These are phyloP conservation scores for Aspergillus viridinutans DNA, from an alignment of 2,329 filamentous ascomycete species.

Conservation along the genomic window DNA sequence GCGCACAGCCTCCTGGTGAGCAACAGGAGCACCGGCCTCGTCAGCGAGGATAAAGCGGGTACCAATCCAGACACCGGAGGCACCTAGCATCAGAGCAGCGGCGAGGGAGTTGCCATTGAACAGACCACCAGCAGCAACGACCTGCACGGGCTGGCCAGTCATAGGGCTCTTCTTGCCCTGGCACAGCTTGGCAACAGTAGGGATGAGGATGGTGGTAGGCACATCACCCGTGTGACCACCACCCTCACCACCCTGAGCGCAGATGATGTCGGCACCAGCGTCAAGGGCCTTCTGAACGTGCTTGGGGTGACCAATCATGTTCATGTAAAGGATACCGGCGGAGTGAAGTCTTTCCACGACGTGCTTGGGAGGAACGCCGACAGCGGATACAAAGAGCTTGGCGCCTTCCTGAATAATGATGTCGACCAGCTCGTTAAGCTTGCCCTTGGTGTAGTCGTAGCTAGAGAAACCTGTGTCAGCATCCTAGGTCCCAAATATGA, in stretches of 20 bases:
- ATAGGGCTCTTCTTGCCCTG: constrained; percentile 79
- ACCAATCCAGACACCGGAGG: constrained; percentile 90
- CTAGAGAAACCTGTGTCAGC: constrained; percentile 44
- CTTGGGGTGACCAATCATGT: constrained; percentile 99
- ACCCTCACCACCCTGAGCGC: constrained; percentile 95
- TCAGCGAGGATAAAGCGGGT: constrained; percentile 92
- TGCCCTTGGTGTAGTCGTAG: constrained; percentile 99
- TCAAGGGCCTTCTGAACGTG: constrained; percentile 96
- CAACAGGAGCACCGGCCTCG: constrained; percentile 88
- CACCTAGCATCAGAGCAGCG: constrained; percentile 87
- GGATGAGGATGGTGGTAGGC: constrained; percentile 87
- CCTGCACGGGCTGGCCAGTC: constrained; percentile 81
- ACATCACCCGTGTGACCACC: constrained; percentile 95
- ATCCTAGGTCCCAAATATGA: neutral
- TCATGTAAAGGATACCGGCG: constrained; percentile 91
- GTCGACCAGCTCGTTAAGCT: constrained; percentile 83
- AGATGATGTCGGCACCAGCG: constrained; percentile 91
- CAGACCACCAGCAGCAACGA: constrained; percentile 89
- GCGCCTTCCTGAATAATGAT: constrained; percentile 90
- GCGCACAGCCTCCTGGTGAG: constrained; percentile 91
- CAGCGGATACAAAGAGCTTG: constrained; percentile 92
- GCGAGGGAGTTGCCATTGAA: constrained; percentile 89
- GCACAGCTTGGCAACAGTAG: constrained; percentile 78
- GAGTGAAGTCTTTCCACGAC: constrained; percentile 89
- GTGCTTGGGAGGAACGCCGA: constrained; percentile 83